Base-by-base conservation (phyloP, 1,139 yeast species). In the Zygoascus sp. region DNA sequence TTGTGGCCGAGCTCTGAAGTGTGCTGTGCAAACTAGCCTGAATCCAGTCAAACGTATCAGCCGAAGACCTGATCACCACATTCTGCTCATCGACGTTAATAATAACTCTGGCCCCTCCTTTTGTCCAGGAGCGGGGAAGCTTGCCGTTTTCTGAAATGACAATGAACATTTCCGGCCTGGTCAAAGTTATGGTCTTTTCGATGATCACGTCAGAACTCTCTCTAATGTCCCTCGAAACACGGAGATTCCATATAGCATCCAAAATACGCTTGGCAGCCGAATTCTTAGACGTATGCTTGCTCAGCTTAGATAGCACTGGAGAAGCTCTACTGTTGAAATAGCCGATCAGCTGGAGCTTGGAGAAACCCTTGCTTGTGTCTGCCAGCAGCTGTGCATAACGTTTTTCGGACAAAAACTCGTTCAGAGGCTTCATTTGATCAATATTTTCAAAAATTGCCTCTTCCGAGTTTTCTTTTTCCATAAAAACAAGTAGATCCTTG, bases 81-180 rank as follows among this genome's bases (percentile, higher is more conserved):
- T 67, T 66, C 36, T 57, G 61, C 23, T 67, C 64, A 2, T 64
- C 66, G 1, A 72, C 67, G 27, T 65, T 60, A 22, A 80, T 69
- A 5, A 72, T 65, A 42, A 81, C 67, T 49, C 70, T 69, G 10
- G 81, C 82, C 0, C 85, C 87, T 8, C 77, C 68, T 46, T 78
- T 68, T 3, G 79, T 67, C 69, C 81, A 70, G 44, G 74, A 69
- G 42, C 75, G 72, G 34, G 77, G 65, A 32, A 77, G 59, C 23
- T 64, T 62, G 4, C 80, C 82, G 42, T 70, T 69, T 42, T 72
- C 66, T 44, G 77, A 69, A 8, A 77, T 59, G n/a, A 79, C 56
- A 20, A 80, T 61, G 51, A 78, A 78, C 48, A 77, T 56, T 41
- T 79, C 81, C 17, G 73, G 62, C 35, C 69, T 65, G 44, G 66